A percentile compares a stretch with the other conserved stretches of the same genome.
These are phyloP conservation scores for Thalassiosira ordinaria DNA, from an alignment of 352 stramenopile genomes.

Conservation along the genomic window DNA sequence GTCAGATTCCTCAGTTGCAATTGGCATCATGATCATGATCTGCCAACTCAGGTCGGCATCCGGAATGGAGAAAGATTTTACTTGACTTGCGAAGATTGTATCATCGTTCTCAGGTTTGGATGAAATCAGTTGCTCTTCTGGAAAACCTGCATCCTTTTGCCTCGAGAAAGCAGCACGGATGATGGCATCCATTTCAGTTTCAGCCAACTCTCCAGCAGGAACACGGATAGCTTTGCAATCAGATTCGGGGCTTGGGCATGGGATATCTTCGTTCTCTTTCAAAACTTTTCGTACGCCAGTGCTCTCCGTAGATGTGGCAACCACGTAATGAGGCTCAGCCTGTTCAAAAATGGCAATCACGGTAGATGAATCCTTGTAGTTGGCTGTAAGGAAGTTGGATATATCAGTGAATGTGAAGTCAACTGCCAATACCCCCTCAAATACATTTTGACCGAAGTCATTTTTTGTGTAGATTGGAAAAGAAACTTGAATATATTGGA, in stretches of 20 bases:
- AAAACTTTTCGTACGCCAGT: constrained; percentile 31
- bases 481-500: no score
- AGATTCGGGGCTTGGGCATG: constrained; percentile 16
- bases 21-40: constrained; percentile 49
- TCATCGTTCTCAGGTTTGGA: constrained; percentile 9
- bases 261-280: constrained; percentile 13
- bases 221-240: constrained; percentile 44
- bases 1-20: constrained; percentile 13
- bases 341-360: constrained; percentile 51
- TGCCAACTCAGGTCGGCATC: constrained; percentile 35
- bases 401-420: no score
- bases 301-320: constrained; percentile 44
- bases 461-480: constrained; percentile 47
- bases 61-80: constrained; percentile 27
- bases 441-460: constrained; percentile 41
- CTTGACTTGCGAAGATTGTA: constrained; percentile 35
- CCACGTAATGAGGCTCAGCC: constrained; percentile 48
- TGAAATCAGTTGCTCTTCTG: constrained; percentile 24
- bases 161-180: constrained; percentile 25
- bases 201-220: constrained; percentile 31
- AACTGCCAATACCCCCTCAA: constrained; percentile 54
- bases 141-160: constrained; percentile 35
- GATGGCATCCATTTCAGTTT: no score
- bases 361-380: no score
- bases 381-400: no score